Percentiles rank a stretch among this genome's conserved stretches.
Conservation (phyloP, 805 yeast species). For the Saccharomycopsis vini region DNA sequence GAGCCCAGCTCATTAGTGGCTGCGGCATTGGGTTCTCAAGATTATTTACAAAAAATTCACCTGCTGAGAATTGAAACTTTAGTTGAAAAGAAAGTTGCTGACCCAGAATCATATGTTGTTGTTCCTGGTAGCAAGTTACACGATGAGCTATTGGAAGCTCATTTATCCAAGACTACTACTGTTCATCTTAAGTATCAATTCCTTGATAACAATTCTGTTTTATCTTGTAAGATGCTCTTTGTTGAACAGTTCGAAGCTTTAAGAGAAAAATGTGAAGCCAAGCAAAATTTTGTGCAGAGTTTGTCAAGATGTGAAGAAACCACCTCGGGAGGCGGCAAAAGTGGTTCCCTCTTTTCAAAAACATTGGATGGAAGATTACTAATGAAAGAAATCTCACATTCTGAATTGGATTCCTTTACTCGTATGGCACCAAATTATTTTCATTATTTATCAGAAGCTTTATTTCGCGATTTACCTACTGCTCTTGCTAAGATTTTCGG, state of each 20-base stretch:
- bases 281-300: slow-evolving; percentile 70
- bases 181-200: slow-evolving; percentile 89
- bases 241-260: slow-evolving; percentile 96
- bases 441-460: slow-evolving; percentile 89
- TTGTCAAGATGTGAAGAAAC: slow-evolving; percentile 88
- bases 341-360: slow-evolving; percentile 89
- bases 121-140: neutral
- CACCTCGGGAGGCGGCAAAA: slow-evolving; percentile 95
- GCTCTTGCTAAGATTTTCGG: slow-evolving; percentile 94
- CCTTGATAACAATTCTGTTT: slow-evolving; percentile 70
- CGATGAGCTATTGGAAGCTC: slow-evolving; percentile 39
- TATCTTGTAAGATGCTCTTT: slow-evolving; percentile 85
- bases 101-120: neutral
- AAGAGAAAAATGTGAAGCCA: slow-evolving; percentile 68
- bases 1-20: slow-evolving; percentile 95
- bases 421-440: slow-evolving; percentile 95
- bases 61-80: slow-evolving; percentile 23
- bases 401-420: slow-evolving; percentile 88
- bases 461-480: slow-evolving; percentile 91
- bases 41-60: slow-evolving; percentile 60
- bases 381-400: slow-evolving; percentile 77
- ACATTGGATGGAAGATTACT: slow-evolving; percentile 86
- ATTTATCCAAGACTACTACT: slow-evolving; percentile 74
- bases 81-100: neutral
- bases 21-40: slow-evolving; percentile 79